Conservation (phyloP, 1,284 basidiomycete species). For the Singerocomus inundabilis region DNA sequence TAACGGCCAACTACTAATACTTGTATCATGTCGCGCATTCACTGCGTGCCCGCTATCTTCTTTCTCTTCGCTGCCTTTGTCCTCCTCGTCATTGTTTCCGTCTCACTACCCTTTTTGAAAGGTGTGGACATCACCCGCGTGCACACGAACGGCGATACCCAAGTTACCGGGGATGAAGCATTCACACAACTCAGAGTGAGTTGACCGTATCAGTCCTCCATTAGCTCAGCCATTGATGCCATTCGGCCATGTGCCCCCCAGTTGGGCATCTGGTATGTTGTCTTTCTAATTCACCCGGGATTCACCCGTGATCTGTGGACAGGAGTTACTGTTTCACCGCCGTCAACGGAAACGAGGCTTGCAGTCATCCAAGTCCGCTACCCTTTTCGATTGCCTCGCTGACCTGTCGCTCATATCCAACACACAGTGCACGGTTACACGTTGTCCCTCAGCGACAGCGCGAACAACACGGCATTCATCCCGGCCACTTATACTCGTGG, state of each 20-base stretch:
- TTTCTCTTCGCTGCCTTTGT: slow-evolving; percentile 64
- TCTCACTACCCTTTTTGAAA: slow-evolving; percentile 66
- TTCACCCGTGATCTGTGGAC: slow-evolving; percentile 7
- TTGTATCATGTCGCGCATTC: slow-evolving; percentile 51
- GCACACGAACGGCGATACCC: slow-evolving; percentile 40
- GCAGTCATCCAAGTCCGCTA: slow-evolving; percentile 12
- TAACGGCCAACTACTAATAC: not conserved
- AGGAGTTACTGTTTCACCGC: slow-evolving; percentile 29
- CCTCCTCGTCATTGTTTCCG: slow-evolving; percentile 62
- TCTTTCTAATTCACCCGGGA: not conserved
- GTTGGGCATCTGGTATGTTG: slow-evolving; percentile 32
- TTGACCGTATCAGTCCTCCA: slow-evolving; percentile 11
- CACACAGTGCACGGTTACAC: slow-evolving; percentile 53
- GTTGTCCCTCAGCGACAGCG: slow-evolving; percentile 33
- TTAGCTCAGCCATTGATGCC: slow-evolving; percentile 11
- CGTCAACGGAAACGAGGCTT: slow-evolving; percentile 18
- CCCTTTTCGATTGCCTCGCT: slow-evolving; percentile 18
- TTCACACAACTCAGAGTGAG: slow-evolving; percentile 56
- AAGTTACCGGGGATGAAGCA: slow-evolving; percentile 33
- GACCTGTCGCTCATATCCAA: slow-evolving; percentile 3
- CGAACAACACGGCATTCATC: slow-evolving; percentile 39
- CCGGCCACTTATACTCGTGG: slow-evolving; percentile 67
- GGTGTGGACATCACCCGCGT: slow-evolving; percentile 63
- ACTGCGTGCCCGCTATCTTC: slow-evolving; percentile 63
- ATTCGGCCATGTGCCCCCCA: slow-evolving; percentile 12